Percentiles rank a stretch among this genome's conserved stretches.
Evolutionary conservation across 83 land plant species (phyloP).

Genomic region (Diphasiastrum complanatum): DNA sequence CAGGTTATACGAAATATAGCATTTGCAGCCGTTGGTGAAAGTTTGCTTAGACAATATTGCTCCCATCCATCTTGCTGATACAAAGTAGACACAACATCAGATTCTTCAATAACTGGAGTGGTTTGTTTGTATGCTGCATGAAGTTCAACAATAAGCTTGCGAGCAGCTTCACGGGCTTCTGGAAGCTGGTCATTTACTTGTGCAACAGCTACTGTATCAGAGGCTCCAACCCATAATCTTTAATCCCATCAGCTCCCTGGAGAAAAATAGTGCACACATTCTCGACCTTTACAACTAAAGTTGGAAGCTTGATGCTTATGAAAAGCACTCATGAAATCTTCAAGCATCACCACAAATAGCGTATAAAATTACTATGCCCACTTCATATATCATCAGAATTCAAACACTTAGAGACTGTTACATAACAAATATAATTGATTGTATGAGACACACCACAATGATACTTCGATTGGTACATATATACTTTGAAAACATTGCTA

Average conservation of each 20-base stretch:
- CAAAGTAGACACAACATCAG: no score
- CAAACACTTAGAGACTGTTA: no score
- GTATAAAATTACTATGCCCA: not conserved
- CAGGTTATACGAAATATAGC: no score
- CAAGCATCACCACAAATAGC: not conserved
- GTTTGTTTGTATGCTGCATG: conserved; percentile 31
- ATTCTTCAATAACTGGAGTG: conserved; percentile 20
- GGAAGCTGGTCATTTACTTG: conserved; percentile 79
- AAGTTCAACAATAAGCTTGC: conserved; percentile 40
- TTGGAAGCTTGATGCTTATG: not conserved
- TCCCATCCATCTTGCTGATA: no score
- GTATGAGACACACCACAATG: no score
- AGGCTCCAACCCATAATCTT: conserved; percentile 49
- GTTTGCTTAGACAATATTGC: no score
- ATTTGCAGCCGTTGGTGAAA: no score
- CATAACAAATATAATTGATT: no score
- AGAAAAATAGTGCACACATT: no score
- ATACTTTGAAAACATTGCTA: no score
- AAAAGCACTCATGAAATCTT: not conserved
- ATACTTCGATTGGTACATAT: no score
- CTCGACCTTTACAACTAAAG: not conserved
- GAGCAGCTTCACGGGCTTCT: conserved; percentile 88
- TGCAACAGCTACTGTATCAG: conserved; percentile 55
- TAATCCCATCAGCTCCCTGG: conserved; percentile 57
- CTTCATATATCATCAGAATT: not conserved